phyloP scores from a whole-genome alignment of 768 basidiomycete genomes.

The Suillus tomentosus region DNA sequence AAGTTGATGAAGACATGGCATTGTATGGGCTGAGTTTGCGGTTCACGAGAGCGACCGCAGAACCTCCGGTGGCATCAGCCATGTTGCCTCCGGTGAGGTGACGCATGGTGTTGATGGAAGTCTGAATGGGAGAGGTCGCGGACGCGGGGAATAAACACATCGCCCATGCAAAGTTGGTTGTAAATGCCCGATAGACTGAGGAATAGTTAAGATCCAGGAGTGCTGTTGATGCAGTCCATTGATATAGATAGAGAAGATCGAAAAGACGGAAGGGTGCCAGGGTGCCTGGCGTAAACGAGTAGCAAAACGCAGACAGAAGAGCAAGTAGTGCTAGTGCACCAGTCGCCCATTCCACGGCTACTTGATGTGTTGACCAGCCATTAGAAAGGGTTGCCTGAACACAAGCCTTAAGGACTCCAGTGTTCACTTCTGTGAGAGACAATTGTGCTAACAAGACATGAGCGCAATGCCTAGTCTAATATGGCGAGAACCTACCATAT shows the following conservation, averaged over 20 bases:
- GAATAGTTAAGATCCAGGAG: conserved; percentile 89
- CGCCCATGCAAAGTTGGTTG: conserved; percentile 89
- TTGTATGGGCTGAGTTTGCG: conserved; percentile 83
- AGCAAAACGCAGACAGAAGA: conserved; percentile 52
- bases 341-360: conserved; percentile 76
- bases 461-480: conserved; percentile 11
- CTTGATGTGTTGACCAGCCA: conserved; percentile 79
- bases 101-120: conserved; percentile 81
- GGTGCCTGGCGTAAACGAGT: conserved; percentile 56
- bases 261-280: conserved; percentile 76
- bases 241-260: conserved; percentile 81
- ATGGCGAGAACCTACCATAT: conserved; percentile 15
- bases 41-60: conserved; percentile 76
- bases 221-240: conserved; percentile 77
- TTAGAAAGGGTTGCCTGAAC: conserved; percentile 92
- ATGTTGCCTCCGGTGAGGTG: conserved; percentile 78
- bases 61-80: conserved; percentile 56
- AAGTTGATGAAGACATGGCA: conserved; percentile 16
- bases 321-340: conserved; percentile 67
- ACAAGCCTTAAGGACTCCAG: conserved; percentile 80
- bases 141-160: conserved; percentile 69
- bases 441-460: conserved; percentile 64
- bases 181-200: conserved; percentile 74
- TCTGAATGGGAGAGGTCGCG: conserved; percentile 61
- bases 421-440: conserved; percentile 65